Percentiles rank a stretch among this genome's conserved stretches.
Evolutionary conservation across 495 filamentous ascomycete genomes (phyloP).

Genomic region (Annulohypoxylon bovei): DNA sequence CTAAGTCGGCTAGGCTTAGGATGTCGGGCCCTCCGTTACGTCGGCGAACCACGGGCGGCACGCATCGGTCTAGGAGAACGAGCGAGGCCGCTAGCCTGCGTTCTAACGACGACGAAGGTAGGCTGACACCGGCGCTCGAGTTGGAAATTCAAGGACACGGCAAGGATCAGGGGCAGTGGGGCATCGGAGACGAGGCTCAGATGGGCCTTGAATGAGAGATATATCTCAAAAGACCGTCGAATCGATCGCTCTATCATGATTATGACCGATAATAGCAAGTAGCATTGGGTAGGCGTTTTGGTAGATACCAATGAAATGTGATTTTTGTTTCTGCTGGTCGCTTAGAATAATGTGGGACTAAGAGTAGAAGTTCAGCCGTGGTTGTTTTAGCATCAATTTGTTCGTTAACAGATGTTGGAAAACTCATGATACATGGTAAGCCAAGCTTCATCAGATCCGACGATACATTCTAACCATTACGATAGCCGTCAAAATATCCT

Average conservation of each 20-base stretch:
- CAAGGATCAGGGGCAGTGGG: slow-evolving; percentile 55
- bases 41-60: slow-evolving; percentile 40
- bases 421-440: not conserved
- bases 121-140: slow-evolving; percentile 43
- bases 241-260: not conserved
- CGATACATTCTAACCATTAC: not conserved
- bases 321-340: slow-evolving; percentile 11
- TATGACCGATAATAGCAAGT: not conserved
- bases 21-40: slow-evolving; percentile 37
- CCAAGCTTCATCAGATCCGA: not conserved
- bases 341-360: not conserved
- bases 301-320: slow-evolving; percentile 44
- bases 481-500: not conserved
- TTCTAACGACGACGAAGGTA: slow-evolving; percentile 51
- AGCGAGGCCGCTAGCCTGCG: slow-evolving; percentile 49
- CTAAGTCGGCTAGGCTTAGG: slow-evolving; percentile 41
- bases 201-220: slow-evolving; percentile 59
- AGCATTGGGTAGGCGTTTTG: slow-evolving; percentile 44
- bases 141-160: slow-evolving; percentile 59
- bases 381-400: not conserved
- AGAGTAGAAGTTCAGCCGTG: not conserved
- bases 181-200: slow-evolving; percentile 64
- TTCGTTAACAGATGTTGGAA: not conserved
- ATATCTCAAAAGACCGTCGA: not conserved
- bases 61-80: slow-evolving; percentile 46